Evolutionary conservation across 1,284 basidiomycete species (phyloP).

Genomic region (Meripilus lineatus): DNA sequence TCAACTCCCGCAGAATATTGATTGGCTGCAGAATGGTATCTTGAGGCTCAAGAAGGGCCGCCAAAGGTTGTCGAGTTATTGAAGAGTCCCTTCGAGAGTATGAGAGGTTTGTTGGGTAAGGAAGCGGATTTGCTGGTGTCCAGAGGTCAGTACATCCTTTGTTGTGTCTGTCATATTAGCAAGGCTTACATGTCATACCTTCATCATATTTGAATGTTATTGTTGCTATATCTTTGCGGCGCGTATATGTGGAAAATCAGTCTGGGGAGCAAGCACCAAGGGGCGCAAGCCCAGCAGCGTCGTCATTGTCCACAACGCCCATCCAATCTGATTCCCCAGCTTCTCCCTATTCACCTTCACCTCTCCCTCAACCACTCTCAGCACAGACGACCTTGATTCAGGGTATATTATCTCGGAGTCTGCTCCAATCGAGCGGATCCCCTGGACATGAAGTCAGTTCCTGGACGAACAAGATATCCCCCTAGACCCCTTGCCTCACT

Average conservation of each 20-base stretch:
- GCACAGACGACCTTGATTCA: conserved; percentile 65
- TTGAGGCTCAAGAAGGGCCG: conserved; percentile 45
- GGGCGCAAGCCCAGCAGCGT: conserved; percentile 13
- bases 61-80: conserved; percentile 43
- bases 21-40: conserved; percentile 56
- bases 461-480: conserved; percentile 83
- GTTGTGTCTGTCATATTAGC: conserved; percentile 7
- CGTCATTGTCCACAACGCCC: conserved; percentile 16
- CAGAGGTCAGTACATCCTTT: conserved; percentile 25
- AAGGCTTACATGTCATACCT: neutral
- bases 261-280: conserved; percentile 13
- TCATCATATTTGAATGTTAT: neutral
- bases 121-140: conserved; percentile 34
- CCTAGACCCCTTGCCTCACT: conserved; percentile 68
- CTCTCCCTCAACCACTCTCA: conserved; percentile 37
- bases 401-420: conserved; percentile 35
- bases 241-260: too few species aligned
- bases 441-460: conserved; percentile 65
- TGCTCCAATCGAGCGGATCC: conserved; percentile 33
- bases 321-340: conserved; percentile 8
- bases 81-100: conserved; percentile 62
- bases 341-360: conserved; percentile 13
- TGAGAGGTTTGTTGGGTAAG: conserved; percentile 61
- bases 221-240: too few species aligned
- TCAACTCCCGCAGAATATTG: conserved; percentile 65